Base-by-base conservation (phyloP, 768 basidiomycete species). In the Leccinum variicolor region DNA sequence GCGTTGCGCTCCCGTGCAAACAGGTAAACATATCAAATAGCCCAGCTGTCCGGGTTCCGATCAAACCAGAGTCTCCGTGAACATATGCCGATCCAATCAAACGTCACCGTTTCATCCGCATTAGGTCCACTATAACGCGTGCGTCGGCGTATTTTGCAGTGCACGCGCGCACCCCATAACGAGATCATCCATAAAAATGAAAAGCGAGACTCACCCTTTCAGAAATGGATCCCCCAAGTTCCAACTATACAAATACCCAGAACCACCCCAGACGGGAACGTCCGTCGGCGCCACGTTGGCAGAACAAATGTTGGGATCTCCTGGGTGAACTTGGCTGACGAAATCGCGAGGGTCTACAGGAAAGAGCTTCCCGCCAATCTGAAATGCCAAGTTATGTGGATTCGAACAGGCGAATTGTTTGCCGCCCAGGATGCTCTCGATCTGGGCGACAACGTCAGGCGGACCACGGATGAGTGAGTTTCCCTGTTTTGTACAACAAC, bases 391-490 rank as follows among this genome's bases (percentile, higher is more conserved):
- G 0, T 75, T 84, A 64, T 90, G 90, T 0, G 85, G 79, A 14
- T 76, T 74, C 0, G 79, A 67, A 69, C 90, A 91, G 13, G 80
- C 70, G 64, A 88, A 87, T 1, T 75, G 74, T 15, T 77, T 74
- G 17, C 66, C 68, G 10, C 79, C 81, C 1, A 86, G 69, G 33
- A 52, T 54, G n/a, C 59, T 66, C 6, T 62, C 53, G 53, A 90
- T 85, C n/a, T 69, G 60, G 0, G 73, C 57, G 13, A 92, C 73
- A 9, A 90, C 78, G 59, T 92, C 90, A 5, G 77, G 68, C 0
- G 89, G 90, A 9, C 89, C 90, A 23, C 90, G 87, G 53, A 92
- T 77, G 45, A 89, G 79, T 9, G 89, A 90, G 72, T 85, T 90
- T 0, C 90, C 90, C 87, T 90, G 56, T 36, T 50, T 25, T 19